phyloP scores from a whole-genome alignment of 257 asterid species.

The Solanum corneliomulleri region DNA sequence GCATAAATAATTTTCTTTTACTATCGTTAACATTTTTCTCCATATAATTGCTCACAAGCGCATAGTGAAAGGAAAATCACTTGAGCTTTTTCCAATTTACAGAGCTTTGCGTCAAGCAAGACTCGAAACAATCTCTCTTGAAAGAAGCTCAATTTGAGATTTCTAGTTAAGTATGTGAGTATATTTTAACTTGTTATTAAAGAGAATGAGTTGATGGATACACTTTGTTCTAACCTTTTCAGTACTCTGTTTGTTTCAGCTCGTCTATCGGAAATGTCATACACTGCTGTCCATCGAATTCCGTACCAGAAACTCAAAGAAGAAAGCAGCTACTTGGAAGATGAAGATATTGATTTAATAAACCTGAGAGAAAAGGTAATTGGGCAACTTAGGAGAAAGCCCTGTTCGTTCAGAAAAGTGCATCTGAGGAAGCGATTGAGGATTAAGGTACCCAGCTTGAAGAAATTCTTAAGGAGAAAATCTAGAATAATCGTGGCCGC shows the following conservation, averaged over 20 bases:
- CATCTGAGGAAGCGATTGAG: slow-evolving; percentile 17
- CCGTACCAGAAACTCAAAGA: slow-evolving; percentile 40
- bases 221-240: background rate
- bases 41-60: background rate
- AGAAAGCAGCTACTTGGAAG: slow-evolving; percentile 23
- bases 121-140: background rate
- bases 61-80: background rate
- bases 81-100: background rate
- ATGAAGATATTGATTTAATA: background rate
- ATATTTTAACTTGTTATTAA: background rate
- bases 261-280: slow-evolving; percentile 13
- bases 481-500: slow-evolving; percentile 26
- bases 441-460: slow-evolving; percentile 37
- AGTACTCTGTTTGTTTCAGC: background rate
- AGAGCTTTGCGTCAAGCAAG: background rate
- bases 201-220: background rate
- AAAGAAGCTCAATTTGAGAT: background rate
- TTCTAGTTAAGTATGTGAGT: background rate
- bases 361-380: slow-evolving; percentile 19
- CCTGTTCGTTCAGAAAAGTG: slow-evolving; percentile 8
- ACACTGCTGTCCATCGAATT: slow-evolving; percentile 3
- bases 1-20: background rate
- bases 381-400: slow-evolving; percentile 16
- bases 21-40: background rate
- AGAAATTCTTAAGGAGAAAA: slow-evolving; percentile 34